These are phyloP conservation scores for Talaromyces sp. DNA, from an alignment of 2,329 filamentous ascomycete species.

Conservation along the genomic window DNA sequence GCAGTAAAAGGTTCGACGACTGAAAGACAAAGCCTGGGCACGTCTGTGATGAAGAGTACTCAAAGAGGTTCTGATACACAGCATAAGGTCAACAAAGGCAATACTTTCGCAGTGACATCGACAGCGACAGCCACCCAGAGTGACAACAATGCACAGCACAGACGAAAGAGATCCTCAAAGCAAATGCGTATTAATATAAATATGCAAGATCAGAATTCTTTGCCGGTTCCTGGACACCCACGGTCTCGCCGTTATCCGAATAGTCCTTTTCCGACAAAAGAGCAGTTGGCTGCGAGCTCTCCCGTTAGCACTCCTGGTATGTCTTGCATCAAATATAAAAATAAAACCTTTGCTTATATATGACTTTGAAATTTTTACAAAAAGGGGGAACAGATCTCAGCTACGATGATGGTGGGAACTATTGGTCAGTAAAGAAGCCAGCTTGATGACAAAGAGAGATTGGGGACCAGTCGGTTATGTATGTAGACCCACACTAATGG, in stretches of 20 bases:
- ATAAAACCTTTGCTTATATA: background rate
- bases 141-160: background rate
- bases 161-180: background rate
- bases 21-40: background rate
- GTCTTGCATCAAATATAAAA: background rate
- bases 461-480: background rate
- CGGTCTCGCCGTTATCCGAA: background rate
- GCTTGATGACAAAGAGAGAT: background rate
- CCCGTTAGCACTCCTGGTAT: background rate
- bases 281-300: background rate
- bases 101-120: background rate
- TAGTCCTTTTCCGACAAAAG: background rate
- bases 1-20: background rate
- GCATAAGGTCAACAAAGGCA: background rate
- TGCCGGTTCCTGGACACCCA: background rate
- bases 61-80: background rate
- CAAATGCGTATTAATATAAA: background rate
- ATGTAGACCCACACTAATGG: background rate
- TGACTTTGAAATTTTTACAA: background rate
- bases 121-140: too few relatives aligned
- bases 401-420: background rate
- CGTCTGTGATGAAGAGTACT: background rate
- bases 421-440: background rate
- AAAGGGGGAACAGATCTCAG: background rate
- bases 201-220: background rate